Evolutionary conservation across 2,329 filamentous ascomycete species (phyloP).

Genomic region (Aaosphaeria arxii): DNA sequence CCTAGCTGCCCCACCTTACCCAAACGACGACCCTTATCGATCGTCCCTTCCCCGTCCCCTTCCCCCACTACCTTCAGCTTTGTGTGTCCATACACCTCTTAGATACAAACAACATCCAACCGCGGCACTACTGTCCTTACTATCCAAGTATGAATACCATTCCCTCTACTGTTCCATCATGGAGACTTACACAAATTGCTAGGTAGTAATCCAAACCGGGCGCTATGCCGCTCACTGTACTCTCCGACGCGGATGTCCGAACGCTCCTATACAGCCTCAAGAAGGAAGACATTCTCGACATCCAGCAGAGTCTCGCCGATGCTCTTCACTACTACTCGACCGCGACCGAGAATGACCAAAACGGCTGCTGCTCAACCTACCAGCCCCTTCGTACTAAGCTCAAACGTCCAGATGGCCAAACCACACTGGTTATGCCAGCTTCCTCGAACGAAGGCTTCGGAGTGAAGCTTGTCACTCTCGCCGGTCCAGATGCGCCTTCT

Average conservation of each 20-base stretch:
- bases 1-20: no score
- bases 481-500: conserved; percentile 21
- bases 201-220: not conserved
- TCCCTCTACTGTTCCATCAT: no score
- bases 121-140: no score
- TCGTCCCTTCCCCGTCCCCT: no score
- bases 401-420: conserved; percentile 59
- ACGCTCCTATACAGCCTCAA: conserved; percentile 54
- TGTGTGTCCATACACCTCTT: no score
- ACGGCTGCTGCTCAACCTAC: conserved; percentile 57
- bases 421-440: conserved; percentile 67
- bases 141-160: no score
- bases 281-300: conserved; percentile 54
- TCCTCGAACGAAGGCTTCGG: conserved; percentile 58
- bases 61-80: no score
- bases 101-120: no score
- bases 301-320: conserved; percentile 58
- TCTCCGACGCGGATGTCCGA: conserved; percentile 56
- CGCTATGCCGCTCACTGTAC: conserved; percentile 58
- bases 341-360: conserved; percentile 53
- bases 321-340: conserved; percentile 65
- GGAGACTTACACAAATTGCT: no score
- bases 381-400: conserved; percentile 62
- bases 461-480: conserved; percentile 62
- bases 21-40: no score